Evolutionary conservation across 106 monocot genomes (phyloP), one percentile per base, ranked within the genome.

Genomic region (Acanthochlamys bracteata): DNA sequence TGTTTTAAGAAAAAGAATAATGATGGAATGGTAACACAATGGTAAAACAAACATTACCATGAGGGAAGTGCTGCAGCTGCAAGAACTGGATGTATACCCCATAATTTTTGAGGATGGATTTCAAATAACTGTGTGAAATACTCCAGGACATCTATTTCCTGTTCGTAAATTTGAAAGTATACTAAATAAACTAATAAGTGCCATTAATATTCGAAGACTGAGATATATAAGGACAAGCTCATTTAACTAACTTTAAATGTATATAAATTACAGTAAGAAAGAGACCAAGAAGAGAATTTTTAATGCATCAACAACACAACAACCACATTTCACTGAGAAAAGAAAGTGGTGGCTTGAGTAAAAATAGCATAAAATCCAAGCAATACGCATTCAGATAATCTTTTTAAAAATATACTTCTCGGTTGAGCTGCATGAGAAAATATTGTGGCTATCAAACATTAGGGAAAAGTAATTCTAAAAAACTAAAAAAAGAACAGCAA

Each of bases 101-200:
- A 90, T 43, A 90, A 55, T 67, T 67, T 75, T n/a, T 69, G 41
- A 66, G 64, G 77, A 61, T 83, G 74, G 64, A 17, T 47, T 13
- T 24, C 42, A 66, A 86, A 42, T 67, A 85, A 65, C 45, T 21
- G 45, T 23, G 60, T 80, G 22, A 80, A 45, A 73, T 80, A 86
- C 40, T 83, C 80, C 39, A 86, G 66, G 65, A 90, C 80, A 60
- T 75, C 83, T 21, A 73, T 70, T 67, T 90, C 85, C 89, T 89
- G 64, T 42, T n/a, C n/a, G n/a, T 55, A 33, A 42, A 73, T 42
- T 76, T 33, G n/a, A 24, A 58, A 20, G 8, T 4, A 22, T 7
- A 3, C 8, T 7, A 21, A 22, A 11, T 4, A 23, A 25, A 4
- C 9, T 9, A 24, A 58, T 7, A 24, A 24, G 8, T 14, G 24